Conservation (phyloP, 768 basidiomycete genomes). For the Tremella yokohamensis region DNA sequence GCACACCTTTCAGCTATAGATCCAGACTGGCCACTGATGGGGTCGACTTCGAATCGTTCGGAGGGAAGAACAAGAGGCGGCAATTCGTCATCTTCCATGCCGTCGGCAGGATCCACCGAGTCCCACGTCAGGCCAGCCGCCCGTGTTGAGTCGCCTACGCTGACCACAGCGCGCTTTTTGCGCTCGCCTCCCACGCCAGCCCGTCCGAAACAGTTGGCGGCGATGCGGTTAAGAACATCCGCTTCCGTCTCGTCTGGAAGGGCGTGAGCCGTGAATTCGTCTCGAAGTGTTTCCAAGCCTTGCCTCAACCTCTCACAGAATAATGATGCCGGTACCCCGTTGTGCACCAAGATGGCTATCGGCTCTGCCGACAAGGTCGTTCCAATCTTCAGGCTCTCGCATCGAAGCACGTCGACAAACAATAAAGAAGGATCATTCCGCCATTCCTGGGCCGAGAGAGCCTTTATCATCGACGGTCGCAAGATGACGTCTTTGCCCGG, state of each 20-base stretch:
- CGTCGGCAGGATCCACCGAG: conserved; percentile 10
- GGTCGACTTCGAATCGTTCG: conserved; percentile 23
- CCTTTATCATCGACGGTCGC: conserved; percentile 40
- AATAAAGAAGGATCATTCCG: conserved; percentile 26
- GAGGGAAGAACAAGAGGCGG: conserved; percentile 5
- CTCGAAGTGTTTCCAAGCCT: conserved; percentile 19
- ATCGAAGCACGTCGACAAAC: conserved; percentile 29
- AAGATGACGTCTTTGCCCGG: conserved; percentile 33
- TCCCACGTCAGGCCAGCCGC: conserved; percentile 23
- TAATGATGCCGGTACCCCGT: conserved; percentile 23
- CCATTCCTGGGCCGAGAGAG: conserved; percentile 9
- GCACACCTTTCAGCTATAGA: conserved; percentile 39
- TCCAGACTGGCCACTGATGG: conserved; percentile 28
- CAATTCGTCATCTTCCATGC: conserved; percentile 8
- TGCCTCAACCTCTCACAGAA: conserved; percentile 20
- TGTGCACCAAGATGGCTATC: conserved; percentile 29
- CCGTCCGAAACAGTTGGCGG: conserved; percentile 12
- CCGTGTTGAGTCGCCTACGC: conserved; percentile 18
- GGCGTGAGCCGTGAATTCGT: conserved; percentile 15
- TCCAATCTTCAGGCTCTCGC: conserved; percentile 22
- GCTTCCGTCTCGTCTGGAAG: conserved; percentile 20
- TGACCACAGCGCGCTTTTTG: conserved; percentile 25
- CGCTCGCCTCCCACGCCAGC: conserved; percentile 34
- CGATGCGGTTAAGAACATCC: conserved; percentile 16
- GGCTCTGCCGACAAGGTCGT: conserved; percentile 31